Base-by-base conservation (phyloP, 805 yeast species). In the Pichia nanzhaoensis region DNA sequence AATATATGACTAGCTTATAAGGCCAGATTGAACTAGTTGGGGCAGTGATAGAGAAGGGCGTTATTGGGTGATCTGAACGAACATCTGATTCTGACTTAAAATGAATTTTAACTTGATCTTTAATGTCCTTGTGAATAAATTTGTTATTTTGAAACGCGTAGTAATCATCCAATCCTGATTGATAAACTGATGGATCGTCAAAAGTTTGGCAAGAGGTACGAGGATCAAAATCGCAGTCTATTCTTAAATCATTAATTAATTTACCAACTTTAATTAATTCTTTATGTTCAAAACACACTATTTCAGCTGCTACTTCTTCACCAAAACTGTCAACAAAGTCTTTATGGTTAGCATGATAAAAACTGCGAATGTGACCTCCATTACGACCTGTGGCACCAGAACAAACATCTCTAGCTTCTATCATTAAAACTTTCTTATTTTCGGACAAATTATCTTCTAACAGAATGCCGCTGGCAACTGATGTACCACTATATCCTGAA, bases 21-120 rank as follows among this genome's bases (percentile, higher is more conserved):
- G 77, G 75, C 66, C 75, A 72, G 35, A 72, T 52, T 4, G 71
- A 63, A 1, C 70, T 65, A 3, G 76, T 72, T 8, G 74, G 73
- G 42, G 64, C 61, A 4, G 59, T 51, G 21, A 69, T 55, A 13
- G 66, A 65, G 16, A 64, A 61, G 7, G 53, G 49, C 7, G 63
- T 56, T 7, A 49, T 44, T 6, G 51, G 57, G 32, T 53, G 57
- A 28, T 68, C 66, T 5, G 62, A 53, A 9, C 53, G 36, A 5
- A 52, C 45, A 40, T 52, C 50, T 6, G 68, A 66, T 34, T 51
- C 54, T 9, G 63, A 64, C 16, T 66, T 69, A 39, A 53, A 55
- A 9, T 56, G 47, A 6, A 69, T 51, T 44, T 62, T 63, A 18
- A 66, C 52, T 45, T 53, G 9, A 39, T 58, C 51, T 58, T 66